Percentiles rank a stretch among this genome's conserved stretches.
phyloP scores from a whole-genome alignment of 2,329 filamentous ascomycete genomes.

The Aschersonia sp. region DNA sequence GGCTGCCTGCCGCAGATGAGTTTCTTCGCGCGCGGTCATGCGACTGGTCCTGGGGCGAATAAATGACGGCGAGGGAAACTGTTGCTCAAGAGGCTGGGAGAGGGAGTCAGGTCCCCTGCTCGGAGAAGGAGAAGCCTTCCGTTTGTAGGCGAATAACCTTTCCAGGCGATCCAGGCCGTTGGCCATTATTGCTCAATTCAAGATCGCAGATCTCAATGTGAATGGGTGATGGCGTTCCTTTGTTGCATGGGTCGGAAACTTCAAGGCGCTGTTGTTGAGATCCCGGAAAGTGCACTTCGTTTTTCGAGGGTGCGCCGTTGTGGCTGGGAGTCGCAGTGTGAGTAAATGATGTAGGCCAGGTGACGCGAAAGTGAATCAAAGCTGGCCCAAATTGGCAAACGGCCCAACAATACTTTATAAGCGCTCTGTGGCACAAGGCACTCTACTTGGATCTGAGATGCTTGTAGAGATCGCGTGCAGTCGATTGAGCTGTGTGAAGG shows the following conservation, averaged over 20 bases:
- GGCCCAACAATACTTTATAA: background rate
- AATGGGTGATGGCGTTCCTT: background rate
- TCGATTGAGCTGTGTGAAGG: no score
- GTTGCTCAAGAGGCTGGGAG: constrained; percentile 13
- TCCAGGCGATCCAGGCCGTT: constrained; percentile 35
- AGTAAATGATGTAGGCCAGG: constrained; percentile 2
- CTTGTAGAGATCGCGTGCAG: no score
- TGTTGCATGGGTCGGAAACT: background rate
- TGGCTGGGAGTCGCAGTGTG: constrained; percentile 2
- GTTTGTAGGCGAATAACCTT: constrained; percentile 34
- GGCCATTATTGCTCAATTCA: constrained; percentile 21
- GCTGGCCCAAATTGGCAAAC: constrained; percentile 3
- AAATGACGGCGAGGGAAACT: constrained; percentile 38
- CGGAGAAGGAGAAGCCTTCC: constrained; percentile 16
- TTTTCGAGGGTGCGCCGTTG: background rate
- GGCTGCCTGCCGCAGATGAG: constrained; percentile 14
- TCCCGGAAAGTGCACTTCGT: background rate
- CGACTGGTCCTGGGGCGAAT: constrained; percentile 38
- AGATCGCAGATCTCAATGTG: background rate
- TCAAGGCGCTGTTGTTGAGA: background rate
- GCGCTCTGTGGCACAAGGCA: background rate
- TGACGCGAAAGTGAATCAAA: constrained; percentile 8
- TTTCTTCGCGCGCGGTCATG: constrained; percentile 42
- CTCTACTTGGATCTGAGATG: background rate
- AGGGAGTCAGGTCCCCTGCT: constrained; percentile 10